Evolutionary conservation across 352 stramenopile species (phyloP).

Genomic region (Phytophthora boehmeriae): DNA sequence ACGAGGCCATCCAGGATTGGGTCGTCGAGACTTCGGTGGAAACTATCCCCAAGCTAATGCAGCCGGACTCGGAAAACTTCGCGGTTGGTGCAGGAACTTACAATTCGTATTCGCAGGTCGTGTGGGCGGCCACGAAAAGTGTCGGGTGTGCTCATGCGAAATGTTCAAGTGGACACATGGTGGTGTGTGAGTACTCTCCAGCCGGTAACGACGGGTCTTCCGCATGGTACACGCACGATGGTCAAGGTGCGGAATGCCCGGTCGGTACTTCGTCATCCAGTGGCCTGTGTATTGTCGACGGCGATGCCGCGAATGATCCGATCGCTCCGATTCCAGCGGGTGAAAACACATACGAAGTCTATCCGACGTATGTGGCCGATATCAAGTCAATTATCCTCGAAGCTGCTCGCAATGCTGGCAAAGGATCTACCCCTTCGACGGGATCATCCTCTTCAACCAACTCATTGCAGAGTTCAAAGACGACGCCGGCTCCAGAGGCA

Average conservation of each 20-base stretch:
- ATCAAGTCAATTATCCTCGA: constrained; percentile 53
- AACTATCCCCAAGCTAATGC: constrained; percentile 43
- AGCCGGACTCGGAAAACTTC: constrained; percentile 42
- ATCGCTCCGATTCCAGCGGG: constrained; percentile 59
- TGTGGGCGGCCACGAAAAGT: constrained; percentile 62
- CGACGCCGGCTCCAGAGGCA: constrained; percentile 5
- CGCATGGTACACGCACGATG: constrained; percentile 60
- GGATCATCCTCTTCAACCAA: neutral
- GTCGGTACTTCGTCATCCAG: constrained; percentile 38
- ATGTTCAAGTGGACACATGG: constrained; percentile 42
- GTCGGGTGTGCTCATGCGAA: constrained; percentile 62
- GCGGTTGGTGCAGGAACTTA: constrained; percentile 57
- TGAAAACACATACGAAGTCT: constrained; percentile 58
- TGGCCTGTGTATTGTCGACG: constrained; percentile 50
- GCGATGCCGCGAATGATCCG: constrained; percentile 45
- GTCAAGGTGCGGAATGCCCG: constrained; percentile 48
- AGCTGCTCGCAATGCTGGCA: constrained; percentile 32
- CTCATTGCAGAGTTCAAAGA: neutral
- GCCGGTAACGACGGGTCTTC: constrained; percentile 52
- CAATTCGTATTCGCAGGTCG: constrained; percentile 77
- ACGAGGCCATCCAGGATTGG: constrained; percentile 63
- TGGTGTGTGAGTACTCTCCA: constrained; percentile 67
- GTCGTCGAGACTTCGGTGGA: constrained; percentile 49
- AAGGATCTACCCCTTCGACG: constrained; percentile 12
- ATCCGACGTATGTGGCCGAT: constrained; percentile 54